Conservation (phyloP, 2,329 filamentous ascomycete species). For the Volutella citrinella region DNA sequence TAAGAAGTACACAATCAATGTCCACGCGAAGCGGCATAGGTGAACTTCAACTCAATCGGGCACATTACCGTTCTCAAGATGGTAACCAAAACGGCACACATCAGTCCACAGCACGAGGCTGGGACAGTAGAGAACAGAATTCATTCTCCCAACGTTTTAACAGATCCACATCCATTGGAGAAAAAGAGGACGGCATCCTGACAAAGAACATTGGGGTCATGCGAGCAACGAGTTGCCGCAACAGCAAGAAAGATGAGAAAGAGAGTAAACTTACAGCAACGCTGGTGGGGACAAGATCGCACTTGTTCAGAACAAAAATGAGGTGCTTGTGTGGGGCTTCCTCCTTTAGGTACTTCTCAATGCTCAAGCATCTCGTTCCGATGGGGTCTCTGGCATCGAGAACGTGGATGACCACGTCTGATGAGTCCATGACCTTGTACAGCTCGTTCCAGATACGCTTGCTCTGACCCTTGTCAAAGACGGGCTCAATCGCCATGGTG, state of each 20-base stretch:
- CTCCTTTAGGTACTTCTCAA: slow-evolving; percentile 86
- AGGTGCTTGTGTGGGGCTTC: slow-evolving; percentile 97
- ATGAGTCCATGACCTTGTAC: slow-evolving; percentile 92
- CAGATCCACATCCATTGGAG: slow-evolving; percentile 81
- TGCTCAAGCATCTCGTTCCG: slow-evolving; percentile 76
- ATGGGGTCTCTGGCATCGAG: slow-evolving; percentile 85
- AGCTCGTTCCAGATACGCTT: slow-evolving; percentile 98
- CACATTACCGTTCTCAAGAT: slow-evolving; percentile 76
- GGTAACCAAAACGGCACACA: slow-evolving; percentile 83
- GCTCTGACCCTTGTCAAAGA: slow-evolving; percentile 92
- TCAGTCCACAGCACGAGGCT: slow-evolving; percentile 54
- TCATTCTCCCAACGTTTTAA: slow-evolving; percentile 99
- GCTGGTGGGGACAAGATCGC: slow-evolving; percentile 83
- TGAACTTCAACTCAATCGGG: slow-evolving; percentile 95
- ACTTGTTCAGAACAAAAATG: slow-evolving; percentile 43
- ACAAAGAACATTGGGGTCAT: slow-evolving; percentile 65
- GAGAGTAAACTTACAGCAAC: slow-evolving; percentile 77
- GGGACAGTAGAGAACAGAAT: slow-evolving; percentile 42
- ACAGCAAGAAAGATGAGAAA: slow-evolving; percentile 30
- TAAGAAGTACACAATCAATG: slow-evolving; percentile 87
- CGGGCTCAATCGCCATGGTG: slow-evolving; percentile 71
- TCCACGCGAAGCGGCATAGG: slow-evolving; percentile 52
- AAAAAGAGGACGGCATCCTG: slow-evolving; percentile 77
- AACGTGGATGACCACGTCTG: slow-evolving; percentile 94
- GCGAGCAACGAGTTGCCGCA: too few relatives aligned